Percentiles rank a stretch among this genome's conserved stretches.
phyloP scores from a whole-genome alignment of 2,329 filamentous ascomycete genomes.

The Volutella citrinella region DNA sequence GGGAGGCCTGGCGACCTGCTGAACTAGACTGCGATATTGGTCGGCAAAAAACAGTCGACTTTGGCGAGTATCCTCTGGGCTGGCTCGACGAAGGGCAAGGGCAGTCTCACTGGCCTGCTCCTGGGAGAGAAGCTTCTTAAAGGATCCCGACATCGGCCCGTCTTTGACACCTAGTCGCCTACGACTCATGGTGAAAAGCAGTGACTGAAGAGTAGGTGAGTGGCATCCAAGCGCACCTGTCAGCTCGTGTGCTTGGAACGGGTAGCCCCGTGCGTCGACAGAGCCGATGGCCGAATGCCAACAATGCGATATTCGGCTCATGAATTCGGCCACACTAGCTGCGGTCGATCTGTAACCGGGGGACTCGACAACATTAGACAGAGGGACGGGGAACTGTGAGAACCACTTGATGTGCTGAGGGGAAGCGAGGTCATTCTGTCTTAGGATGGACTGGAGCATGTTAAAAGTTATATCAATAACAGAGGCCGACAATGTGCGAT shows the following conservation, averaged over 20 bases:
- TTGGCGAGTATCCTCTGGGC: slow-evolving; percentile 7
- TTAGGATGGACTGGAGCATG: slow-evolving; percentile 16
- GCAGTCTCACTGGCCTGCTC: slow-evolving; percentile 23
- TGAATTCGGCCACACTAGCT: slow-evolving; percentile 19
- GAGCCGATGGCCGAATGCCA: slow-evolving; percentile 18
- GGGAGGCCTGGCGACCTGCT: no score
- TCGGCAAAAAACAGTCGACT: slow-evolving; percentile 8
- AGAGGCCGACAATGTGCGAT: slow-evolving; percentile 1
- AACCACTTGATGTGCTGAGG: slow-evolving; percentile 26
- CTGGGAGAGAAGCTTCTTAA: slow-evolving; percentile 21
- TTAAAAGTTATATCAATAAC: slow-evolving; percentile 21
- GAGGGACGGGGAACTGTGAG: slow-evolving; percentile 23
- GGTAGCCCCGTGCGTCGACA: slow-evolving; percentile 21
- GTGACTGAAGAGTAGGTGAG: slow-evolving; percentile 20
- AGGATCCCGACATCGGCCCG: slow-evolving; percentile 6
- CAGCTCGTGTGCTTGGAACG: slow-evolving; percentile 27
- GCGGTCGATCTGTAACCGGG: slow-evolving; percentile 6
- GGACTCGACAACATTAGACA: slow-evolving; percentile 9
- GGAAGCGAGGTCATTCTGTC: slow-evolving; percentile 21
- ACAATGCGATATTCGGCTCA: slow-evolving; percentile 15
- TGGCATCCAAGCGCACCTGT: slow-evolving; percentile 19
- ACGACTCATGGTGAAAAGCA: slow-evolving; percentile 30
- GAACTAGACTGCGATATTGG: slow-evolving; percentile 10
- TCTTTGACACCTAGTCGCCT: slow-evolving; percentile 23
- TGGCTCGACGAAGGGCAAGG: slow-evolving; percentile 6